Percentiles rank a stretch among this genome's conserved stretches.
These are phyloP conservation scores for Harringtonia aguacate DNA, from an alignment of 2,329 filamentous ascomycete genomes.

Conservation along the genomic window DNA sequence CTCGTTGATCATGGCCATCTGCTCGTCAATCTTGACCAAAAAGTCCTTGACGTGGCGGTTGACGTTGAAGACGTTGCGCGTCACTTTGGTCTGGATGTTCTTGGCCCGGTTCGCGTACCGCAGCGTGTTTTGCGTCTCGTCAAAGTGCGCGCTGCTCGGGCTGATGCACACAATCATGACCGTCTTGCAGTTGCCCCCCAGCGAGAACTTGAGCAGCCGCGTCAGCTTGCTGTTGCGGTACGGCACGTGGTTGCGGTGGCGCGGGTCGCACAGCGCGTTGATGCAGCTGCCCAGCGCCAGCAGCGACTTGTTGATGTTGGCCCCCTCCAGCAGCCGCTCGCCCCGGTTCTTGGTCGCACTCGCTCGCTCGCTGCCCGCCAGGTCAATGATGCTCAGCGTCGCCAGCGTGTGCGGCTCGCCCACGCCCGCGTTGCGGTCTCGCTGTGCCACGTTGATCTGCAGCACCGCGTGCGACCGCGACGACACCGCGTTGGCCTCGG, in stretches of 20 bases:
- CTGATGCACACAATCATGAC: slow-evolving; percentile 99
- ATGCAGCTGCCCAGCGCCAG: slow-evolving; percentile 94
- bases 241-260: slow-evolving; percentile 86
- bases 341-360: slow-evolving; percentile 95
- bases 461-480: slow-evolving; percentile 95
- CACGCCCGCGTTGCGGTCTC: slow-evolving; percentile 83
- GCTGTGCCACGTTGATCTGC: slow-evolving; percentile 92
- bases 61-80: slow-evolving; percentile 98
- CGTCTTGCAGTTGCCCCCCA: slow-evolving; percentile 96
- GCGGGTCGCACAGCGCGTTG: slow-evolving; percentile 89
- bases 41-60: slow-evolving; percentile 99
- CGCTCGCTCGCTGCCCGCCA: slow-evolving; percentile 90
- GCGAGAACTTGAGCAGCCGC: slow-evolving; percentile 86
- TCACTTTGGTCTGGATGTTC: slow-evolving; percentile 99
- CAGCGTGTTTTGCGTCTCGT: slow-evolving; percentile 95
- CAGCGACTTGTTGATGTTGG: slow-evolving; percentile 98
- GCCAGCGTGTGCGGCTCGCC: slow-evolving; percentile 97
- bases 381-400: slow-evolving; percentile 93
- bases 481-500: slow-evolving; percentile 93
- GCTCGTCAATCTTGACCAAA: slow-evolving; percentile 97
- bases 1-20: slow-evolving; percentile 94
- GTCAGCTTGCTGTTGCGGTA: slow-evolving; percentile 98
- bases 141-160: slow-evolving; percentile 90
- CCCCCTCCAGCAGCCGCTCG: slow-evolving; percentile 81
- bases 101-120: slow-evolving; percentile 96